phyloP scores from a whole-genome alignment of 2,329 filamentous ascomycete species.

The Lojkania enalia region DNA sequence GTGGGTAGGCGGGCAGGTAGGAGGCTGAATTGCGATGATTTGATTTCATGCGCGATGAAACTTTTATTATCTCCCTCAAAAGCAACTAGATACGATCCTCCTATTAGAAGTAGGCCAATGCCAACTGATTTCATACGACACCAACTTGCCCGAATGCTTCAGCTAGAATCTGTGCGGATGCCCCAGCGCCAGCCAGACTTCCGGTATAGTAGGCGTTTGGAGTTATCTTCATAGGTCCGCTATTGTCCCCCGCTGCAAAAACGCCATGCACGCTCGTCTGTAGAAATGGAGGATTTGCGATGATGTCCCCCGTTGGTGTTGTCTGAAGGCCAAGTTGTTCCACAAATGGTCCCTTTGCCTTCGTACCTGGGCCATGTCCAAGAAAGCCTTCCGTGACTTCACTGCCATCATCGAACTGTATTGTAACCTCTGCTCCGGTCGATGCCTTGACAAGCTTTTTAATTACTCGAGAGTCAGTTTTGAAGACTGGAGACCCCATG shows the following conservation, averaged over 20 bases:
- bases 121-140: too few species aligned
- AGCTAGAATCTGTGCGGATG: constrained; percentile 2
- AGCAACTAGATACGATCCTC: too few species aligned
- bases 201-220: constrained; percentile 6
- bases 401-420: constrained; percentile 49
- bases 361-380: constrained; percentile 18
- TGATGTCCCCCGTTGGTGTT: constrained; percentile 50
- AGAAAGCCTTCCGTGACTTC: constrained; percentile 10
- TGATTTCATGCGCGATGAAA: too few species aligned
- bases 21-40: too few species aligned
- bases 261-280: constrained; percentile 53
- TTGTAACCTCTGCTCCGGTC: constrained; percentile 4
- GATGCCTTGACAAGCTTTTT: constrained; percentile 33
- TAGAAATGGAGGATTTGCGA: constrained; percentile 47
- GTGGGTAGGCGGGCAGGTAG: too few species aligned
- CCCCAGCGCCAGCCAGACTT: constrained; percentile 1
- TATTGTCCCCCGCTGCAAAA: constrained; percentile 55
- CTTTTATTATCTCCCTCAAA: too few species aligned
- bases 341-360: constrained; percentile 46
- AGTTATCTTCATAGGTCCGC: constrained; percentile 1
- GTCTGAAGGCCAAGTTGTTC: constrained; percentile 52
- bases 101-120: too few species aligned
- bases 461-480: constrained; percentile 42
- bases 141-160: constrained; percentile 4
- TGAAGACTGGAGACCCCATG: constrained; percentile 29